Evolutionary conservation across 495 filamentous ascomycete genomes (phyloP), one percentile per base, ranked within the genome.

Genomic region (Trichoderma erinaceum): DNA sequence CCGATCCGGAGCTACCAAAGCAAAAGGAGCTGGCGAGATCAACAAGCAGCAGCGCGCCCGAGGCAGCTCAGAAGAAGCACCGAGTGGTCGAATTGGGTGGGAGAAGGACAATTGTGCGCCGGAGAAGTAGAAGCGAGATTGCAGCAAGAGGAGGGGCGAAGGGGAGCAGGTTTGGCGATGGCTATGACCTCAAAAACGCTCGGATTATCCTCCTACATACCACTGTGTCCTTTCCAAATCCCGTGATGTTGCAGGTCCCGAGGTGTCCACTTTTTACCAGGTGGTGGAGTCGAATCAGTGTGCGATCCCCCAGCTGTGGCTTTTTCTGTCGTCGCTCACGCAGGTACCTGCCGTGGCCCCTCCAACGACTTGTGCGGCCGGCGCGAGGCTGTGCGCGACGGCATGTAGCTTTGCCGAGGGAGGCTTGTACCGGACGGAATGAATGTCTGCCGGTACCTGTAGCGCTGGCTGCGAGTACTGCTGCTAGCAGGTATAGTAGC

Each of bases 191-290:
- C 65, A 66, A 50, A 67, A 56, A 41, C 23, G 63, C 35, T 41
- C 63, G 35, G 63, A 41, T 44, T 61, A 58, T 58, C 50, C n/a
- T 48, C 4, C 44, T 65, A 41, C 38, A 65, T 65, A 67, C 66
- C 46, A 68, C 50, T 68, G 66, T 68, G 66, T 68, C 66, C 66
- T 68, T 68, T 68, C 29, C 50, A 68, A 68, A 68, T 63, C 66
- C 66, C 66, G 66, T 68, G 66, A 68, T 68, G 66, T n/a, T 46
- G 52, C 66, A 68, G 56, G 25, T 21, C 25, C 63, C 66, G 32
- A 56, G 50, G 27, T 56, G 29, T 67, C 66, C 66, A 67, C 66
- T 67, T 67, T 67, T 67, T 13, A 27, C 65, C 56, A 29, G 56
- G 23, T n/a, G 50, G 50, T 56, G 50, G 50, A 56, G 43, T 46